phyloP scores from a whole-genome alignment of 148 eudicot species.

The Camellia sinensis region DNA sequence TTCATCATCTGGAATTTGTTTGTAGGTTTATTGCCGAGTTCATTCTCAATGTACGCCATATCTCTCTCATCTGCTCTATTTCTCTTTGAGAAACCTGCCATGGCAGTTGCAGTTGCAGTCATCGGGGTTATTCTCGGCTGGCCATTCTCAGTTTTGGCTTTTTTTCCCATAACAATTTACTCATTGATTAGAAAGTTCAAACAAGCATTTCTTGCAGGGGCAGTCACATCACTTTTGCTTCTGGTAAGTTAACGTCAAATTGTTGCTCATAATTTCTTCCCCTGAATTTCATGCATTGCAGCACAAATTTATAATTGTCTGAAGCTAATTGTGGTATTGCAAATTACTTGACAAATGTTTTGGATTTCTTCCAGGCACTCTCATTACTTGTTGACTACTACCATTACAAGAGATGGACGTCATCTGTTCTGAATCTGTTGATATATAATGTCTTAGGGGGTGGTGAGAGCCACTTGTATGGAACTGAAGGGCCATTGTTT shows the following conservation, averaged over 20 bases:
- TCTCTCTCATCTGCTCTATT: slow-evolving; percentile 87
- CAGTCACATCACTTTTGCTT: slow-evolving; percentile 53
- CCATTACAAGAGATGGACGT: slow-evolving; percentile 88
- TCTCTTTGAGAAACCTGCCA: slow-evolving; percentile 73
- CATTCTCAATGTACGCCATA: slow-evolving; percentile 95
- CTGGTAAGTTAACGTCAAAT: slow-evolving; percentile 43
- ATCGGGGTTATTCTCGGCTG: slow-evolving; percentile 88
- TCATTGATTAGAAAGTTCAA: slow-evolving; percentile 66
- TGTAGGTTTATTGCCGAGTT: slow-evolving; percentile 94
- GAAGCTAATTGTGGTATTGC: background rate
- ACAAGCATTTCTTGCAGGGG: slow-evolving; percentile 65
- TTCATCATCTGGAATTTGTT: slow-evolving; percentile 12
- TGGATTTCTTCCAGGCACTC: slow-evolving; percentile 51
- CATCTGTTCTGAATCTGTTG: slow-evolving; percentile 84
- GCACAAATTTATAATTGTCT: background rate
- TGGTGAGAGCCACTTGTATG: slow-evolving; percentile 98
- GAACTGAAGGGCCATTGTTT: slow-evolving; percentile 80
- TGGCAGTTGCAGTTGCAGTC: slow-evolving; percentile 79
- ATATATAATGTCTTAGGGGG: slow-evolving; percentile 88
- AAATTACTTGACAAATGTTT: slow-evolving; percentile 3
- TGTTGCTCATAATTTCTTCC: background rate
- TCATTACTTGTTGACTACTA: slow-evolving; percentile 66
- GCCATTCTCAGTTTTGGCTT: slow-evolving; percentile 95
- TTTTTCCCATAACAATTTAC: slow-evolving; percentile 78
- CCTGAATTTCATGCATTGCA: background rate